Base-by-base conservation (phyloP, 139 green algal species). In the Tetraselmis striata region DNA sequence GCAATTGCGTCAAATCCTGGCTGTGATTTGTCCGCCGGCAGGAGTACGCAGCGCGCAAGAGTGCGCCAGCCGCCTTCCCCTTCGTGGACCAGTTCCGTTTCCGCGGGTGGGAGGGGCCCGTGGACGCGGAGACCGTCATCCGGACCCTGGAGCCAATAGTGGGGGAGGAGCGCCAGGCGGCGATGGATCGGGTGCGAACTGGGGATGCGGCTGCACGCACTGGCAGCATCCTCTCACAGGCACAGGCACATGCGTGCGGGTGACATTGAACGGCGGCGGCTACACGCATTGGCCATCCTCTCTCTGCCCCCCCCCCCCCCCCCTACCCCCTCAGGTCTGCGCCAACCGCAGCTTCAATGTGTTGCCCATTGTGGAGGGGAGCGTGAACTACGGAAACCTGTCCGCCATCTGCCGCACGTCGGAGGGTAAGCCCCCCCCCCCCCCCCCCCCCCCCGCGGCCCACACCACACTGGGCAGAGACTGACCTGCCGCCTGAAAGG, bases 361-460 rank as follows among this genome's bases (percentile, higher is more conserved):
- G 25, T 30, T 90, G n/a, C 86, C 87, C n/a, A 84, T 92, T 5
- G 79, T 89, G 29, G 86, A 92, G 77, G 29, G 87, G 80, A 86
- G 0, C n/a, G 89, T 26, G 93, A 95, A 96, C 84, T 88, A 93
- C 88, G 93, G 93, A 24, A 96, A 96, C 84, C 76, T 96, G 23
- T 89, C 91, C 18, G 93, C 93, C 1, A 87, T 95, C 0, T 92
- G 88, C 76, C 86, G 93, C 5, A 89, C 85, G 29, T 89, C 93
- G 31, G 93, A 96, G 77, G 92, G 91, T 94, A 59, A 83, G 88
- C 28, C 5, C 2, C 0, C 1, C 29, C 25, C 23, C 28, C 26
- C 1, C 28, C 0, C 1, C 25, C 30, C 5, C 1, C 28, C 26
- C 28, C 31, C 24, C 29, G n/a, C 30, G 11, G 27, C 32, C n/a